Percentiles rank a stretch among this genome's conserved stretches.
Conservation (phyloP, 2,329 filamentous ascomycete species). For the Alternaria arborescens region DNA sequence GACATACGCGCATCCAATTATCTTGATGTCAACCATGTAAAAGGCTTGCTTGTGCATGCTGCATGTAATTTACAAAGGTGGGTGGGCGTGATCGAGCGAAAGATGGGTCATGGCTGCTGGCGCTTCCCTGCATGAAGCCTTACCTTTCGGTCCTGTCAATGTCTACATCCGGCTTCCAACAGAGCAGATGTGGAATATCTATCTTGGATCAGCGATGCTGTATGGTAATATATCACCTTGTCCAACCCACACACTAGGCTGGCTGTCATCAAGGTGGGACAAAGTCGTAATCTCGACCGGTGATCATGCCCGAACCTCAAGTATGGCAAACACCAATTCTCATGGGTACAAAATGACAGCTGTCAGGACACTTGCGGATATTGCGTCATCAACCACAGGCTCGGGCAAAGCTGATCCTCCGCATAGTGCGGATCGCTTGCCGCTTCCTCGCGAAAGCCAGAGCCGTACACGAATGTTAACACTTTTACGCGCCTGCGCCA, state of each 20-base stretch:
- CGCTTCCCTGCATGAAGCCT: conserved; percentile 34
- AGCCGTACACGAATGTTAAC: conserved; percentile 28
- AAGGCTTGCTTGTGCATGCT: conserved; percentile 41
- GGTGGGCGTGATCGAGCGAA: conserved; percentile 40
- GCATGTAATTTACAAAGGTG: conserved; percentile 32
- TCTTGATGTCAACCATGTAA: conserved; percentile 23
- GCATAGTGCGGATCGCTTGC: conserved; percentile 43
- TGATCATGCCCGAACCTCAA: conserved; percentile 7
- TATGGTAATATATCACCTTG: conserved; percentile 4
- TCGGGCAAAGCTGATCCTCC: conserved; percentile 37
- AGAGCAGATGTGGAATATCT: conserved; percentile 6
- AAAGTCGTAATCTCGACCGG: neutral
- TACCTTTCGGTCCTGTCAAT: conserved; percentile 11
- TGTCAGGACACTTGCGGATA: conserved; percentile 20
- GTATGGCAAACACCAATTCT: conserved; percentile 17
- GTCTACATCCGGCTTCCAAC: conserved; percentile 18
- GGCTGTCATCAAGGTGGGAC: neutral
- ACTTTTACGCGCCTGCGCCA: conserved; percentile 29
- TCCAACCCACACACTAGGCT: neutral
- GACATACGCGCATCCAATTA: conserved; percentile 43
- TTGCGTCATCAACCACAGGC: conserved; percentile 41
- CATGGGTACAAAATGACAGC: conserved; percentile 8
- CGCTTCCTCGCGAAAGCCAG: conserved; percentile 44
- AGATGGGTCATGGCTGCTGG: conserved; percentile 21
- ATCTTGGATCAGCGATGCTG: neutral